Percentiles rank a stretch among this genome's conserved stretches.
Evolutionary conservation across 805 yeast species (phyloP).

Genomic region (Schwanniomyces polymorphus): DNA sequence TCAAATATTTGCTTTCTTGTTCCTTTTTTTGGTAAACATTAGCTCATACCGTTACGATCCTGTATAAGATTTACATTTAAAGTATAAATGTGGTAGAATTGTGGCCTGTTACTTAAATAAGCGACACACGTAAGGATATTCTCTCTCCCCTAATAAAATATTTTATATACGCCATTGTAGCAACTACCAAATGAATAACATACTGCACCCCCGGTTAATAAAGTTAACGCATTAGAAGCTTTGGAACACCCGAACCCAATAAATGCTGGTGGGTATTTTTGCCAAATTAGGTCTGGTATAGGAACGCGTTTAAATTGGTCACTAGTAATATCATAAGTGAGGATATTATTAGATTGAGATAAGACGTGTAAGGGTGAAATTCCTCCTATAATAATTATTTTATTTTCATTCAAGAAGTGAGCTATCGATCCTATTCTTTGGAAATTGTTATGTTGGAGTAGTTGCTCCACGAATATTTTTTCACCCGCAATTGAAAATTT

Average conservation of each 20-base stretch:
- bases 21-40: not conserved
- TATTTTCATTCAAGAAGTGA: constrained; percentile 23
- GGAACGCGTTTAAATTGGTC: constrained; percentile 18
- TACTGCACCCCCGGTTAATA: constrained; percentile 67
- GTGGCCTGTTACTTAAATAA: not conserved
- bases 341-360: constrained; percentile 32
- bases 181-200: constrained; percentile 75
- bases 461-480: constrained; percentile 14
- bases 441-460: constrained; percentile 26
- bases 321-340: constrained; percentile 27
- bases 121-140: not conserved
- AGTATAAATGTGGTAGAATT: not conserved
- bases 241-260: constrained; percentile 52
- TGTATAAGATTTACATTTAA: not conserved
- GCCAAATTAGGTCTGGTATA: constrained; percentile 39
- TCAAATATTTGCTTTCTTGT: not conserved
- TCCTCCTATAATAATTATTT: constrained; percentile 57
- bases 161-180: constrained; percentile 18
- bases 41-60: not conserved
- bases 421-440: constrained; percentile 52
- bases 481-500: constrained; percentile 24
- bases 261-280: constrained; percentile 44
- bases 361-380: constrained; percentile 40
- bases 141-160: not conserved
- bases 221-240: constrained; percentile 25